Evolutionary conservation across 306 rosid species (phyloP).

Genomic region (Senna tora): DNA sequence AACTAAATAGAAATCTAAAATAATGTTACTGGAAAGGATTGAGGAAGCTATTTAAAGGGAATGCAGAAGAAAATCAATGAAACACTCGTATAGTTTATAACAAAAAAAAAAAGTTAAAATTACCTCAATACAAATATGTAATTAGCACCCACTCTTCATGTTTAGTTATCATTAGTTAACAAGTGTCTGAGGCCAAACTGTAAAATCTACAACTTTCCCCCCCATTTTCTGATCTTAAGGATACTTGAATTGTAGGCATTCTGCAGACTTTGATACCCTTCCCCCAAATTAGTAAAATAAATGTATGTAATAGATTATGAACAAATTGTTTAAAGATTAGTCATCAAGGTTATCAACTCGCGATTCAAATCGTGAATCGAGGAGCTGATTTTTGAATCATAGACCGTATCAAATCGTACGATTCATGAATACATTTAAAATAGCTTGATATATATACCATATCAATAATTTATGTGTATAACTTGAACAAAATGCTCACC

Average conservation of each 20-base stretch:
- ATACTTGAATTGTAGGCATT: neutral
- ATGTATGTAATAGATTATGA: conserved; percentile 1
- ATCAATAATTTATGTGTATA: no score
- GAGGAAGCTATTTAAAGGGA: neutral
- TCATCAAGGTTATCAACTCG: no score
- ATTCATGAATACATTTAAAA: no score
- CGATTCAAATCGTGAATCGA: no score
- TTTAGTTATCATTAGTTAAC: conserved; percentile 3
- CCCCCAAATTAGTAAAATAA: neutral
- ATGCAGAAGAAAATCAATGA: neutral
- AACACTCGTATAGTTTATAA: neutral
- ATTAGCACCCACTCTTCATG: conserved; percentile 9
- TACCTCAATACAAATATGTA: neutral
- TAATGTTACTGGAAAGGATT: neutral
- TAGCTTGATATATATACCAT: no score
- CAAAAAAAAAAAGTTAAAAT: neutral
- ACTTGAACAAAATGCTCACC: no score
- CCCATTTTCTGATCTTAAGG: neutral
- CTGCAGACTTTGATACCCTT: neutral
- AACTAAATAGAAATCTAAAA: neutral
- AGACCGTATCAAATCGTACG: no score
- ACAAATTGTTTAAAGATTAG: neutral
- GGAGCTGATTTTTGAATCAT: no score
- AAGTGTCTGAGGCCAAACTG: conserved; percentile 18
- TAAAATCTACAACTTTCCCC: neutral